phyloP scores from a whole-genome alignment of 1,284 basidiomycete genomes.

The Ustilago shanxiensis region DNA sequence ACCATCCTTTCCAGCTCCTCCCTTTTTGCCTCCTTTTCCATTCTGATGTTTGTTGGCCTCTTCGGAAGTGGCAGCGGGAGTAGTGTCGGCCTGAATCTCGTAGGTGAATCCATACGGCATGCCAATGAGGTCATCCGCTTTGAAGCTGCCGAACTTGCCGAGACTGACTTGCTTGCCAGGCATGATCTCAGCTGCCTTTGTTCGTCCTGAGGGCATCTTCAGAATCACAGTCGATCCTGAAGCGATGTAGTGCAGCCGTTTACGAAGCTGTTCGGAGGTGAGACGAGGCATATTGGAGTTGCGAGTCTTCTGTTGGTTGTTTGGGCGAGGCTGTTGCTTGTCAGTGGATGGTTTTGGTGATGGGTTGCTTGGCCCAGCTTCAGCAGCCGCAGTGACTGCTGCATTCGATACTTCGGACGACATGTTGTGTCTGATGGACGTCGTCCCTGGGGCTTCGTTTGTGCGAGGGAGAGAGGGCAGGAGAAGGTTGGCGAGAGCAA shows the following conservation, averaged over 20 bases:
- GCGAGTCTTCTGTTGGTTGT: constrained; percentile 25
- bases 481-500: neutral
- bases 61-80: constrained; percentile 2
- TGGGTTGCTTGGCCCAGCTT: constrained; percentile 28
- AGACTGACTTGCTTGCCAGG: constrained; percentile 62
- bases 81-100: constrained; percentile 56
- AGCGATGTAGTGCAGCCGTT: constrained; percentile 50
- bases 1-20: neutral
- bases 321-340: constrained; percentile 13
- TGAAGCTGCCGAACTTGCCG: constrained; percentile 69
- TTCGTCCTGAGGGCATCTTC: constrained; percentile 61
- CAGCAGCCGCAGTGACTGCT: neutral
- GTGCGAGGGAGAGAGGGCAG: neutral
- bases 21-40: constrained; percentile 19
- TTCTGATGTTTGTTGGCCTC: constrained; percentile 5
- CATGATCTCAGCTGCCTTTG: constrained; percentile 60
- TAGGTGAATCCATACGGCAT: constrained; percentile 68
- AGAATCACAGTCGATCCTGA: constrained; percentile 54
- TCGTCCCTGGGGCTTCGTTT: neutral
- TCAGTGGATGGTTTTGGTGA: constrained; percentile 1
- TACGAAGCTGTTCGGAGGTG: constrained; percentile 49
- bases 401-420: constrained; percentile 16
- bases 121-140: constrained; percentile 65
- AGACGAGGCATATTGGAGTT: constrained; percentile 27
- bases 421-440: constrained; percentile 17